Percentiles rank a stretch among this genome's conserved stretches.
These are phyloP conservation scores for Pelargonium myrrhifolium DNA, from an alignment of 441 rosid species.

Conservation along the genomic window DNA sequence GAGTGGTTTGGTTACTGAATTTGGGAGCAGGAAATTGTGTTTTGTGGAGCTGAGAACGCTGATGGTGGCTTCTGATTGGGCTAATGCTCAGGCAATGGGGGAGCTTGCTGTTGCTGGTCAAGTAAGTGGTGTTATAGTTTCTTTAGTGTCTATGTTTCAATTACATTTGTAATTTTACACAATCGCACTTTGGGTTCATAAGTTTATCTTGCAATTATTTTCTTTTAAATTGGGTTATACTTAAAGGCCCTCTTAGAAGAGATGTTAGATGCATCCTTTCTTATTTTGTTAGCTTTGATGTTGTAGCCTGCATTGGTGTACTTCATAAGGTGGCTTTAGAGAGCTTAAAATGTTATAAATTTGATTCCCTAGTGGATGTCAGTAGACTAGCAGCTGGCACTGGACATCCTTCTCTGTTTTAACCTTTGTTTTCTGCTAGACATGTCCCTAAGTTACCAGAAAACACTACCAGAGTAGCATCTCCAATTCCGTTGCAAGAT, in stretches of 20 bases:
- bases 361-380: too few relatives aligned
- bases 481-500: too few relatives aligned
- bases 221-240: too few relatives aligned
- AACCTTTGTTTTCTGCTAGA: too few relatives aligned
- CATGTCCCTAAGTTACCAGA: too few relatives aligned
- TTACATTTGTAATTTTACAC: neutral
- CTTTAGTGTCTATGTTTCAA: neutral
- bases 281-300: neutral
- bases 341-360: neutral
- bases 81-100: slow-evolving; percentile 53
- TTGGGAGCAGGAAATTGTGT: slow-evolving; percentile 37
- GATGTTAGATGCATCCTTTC: too few relatives aligned
- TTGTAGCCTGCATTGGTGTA: neutral
- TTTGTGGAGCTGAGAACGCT: slow-evolving; percentile 83
- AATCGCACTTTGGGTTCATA: neutral
- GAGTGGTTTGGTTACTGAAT: slow-evolving; percentile 34
- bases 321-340: neutral
- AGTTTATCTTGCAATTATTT: neutral
- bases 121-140: slow-evolving; percentile 37
- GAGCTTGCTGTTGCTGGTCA: slow-evolving; percentile 95
- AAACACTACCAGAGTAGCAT: too few relatives aligned
- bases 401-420: too few relatives aligned
- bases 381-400: too few relatives aligned
- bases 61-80: slow-evolving; percentile 95
- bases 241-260: too few relatives aligned